Percentiles rank a stretch among this genome's conserved stretches.
These are phyloP conservation scores for Ceratocystis smalleyi DNA, from an alignment of 2,329 filamentous ascomycete genomes.

Conservation along the genomic window DNA sequence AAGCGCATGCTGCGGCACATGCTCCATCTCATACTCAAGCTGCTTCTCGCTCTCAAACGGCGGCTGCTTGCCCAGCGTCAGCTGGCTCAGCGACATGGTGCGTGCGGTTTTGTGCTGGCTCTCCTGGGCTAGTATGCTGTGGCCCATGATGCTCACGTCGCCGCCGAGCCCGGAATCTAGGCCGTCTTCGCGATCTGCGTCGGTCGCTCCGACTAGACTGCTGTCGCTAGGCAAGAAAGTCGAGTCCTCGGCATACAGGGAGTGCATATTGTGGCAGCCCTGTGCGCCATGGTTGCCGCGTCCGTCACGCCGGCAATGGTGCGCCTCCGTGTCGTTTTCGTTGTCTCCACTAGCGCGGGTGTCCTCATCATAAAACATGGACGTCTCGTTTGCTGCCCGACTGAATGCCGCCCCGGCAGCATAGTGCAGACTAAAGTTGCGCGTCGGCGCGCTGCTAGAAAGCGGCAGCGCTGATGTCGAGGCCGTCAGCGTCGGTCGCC, in stretches of 20 bases:
- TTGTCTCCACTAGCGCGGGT: not conserved
- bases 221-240: slow-evolving; percentile 12
- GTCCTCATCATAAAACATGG: not conserved
- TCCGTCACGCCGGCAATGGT: not conserved
- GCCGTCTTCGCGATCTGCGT: slow-evolving; percentile 19
- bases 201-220: slow-evolving; percentile 9
- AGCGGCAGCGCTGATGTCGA: slow-evolving; percentile 20
- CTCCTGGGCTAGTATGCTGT: not conserved
- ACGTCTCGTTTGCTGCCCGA: not conserved
- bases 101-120: slow-evolving; percentile 39
- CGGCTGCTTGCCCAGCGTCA: slow-evolving; percentile 34
- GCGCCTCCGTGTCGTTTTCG: slow-evolving; percentile 17
- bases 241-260: slow-evolving; percentile 17
- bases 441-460: slow-evolving; percentile 30
- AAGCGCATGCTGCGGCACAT: slow-evolving; percentile 18
- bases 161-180: not conserved
- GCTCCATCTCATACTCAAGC: slow-evolving; percentile 19
- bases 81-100: slow-evolving; percentile 47
- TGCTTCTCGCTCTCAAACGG: slow-evolving; percentile 5
- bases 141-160: not conserved
- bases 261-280: slow-evolving; percentile 24
- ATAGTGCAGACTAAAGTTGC: slow-evolving; percentile 15
- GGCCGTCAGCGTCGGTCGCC: slow-evolving; percentile 23
- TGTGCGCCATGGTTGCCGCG: slow-evolving; percentile 16
- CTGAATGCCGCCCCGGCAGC: not conserved